Base-by-base conservation (phyloP, 1,284 basidiomycete species). In the Gymnopus androsaceus region DNA sequence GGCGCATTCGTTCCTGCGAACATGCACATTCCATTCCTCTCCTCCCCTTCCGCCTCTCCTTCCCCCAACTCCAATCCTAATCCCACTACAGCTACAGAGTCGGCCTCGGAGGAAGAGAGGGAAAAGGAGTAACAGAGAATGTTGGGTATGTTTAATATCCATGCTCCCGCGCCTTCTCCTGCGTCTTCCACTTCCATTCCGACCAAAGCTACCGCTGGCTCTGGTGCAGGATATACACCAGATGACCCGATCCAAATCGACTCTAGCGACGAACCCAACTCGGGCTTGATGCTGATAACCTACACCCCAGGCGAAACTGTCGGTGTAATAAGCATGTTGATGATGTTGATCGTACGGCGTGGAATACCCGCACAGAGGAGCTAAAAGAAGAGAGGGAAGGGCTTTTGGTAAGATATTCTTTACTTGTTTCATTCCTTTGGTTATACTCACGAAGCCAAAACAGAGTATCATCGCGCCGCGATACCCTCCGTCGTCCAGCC, bases 391-490 rank as follows among this genome's bases (percentile, higher is more conserved):
- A 37, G 27, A 33, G 33, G 42, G 8, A 46, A 23, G 21, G 50
- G 25, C 25, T 31, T 15, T 49, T 21, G 46, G 25, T 9, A n/a
- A 23, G n/a, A n/a, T n/a, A 14, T 8, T 9, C 33, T 40, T 19
- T 34, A 7, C 14, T n/a, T 8, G 1, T 33, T 30, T 27, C 12
- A 5, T 33, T 19, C 25, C 14, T n/a, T n/a, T n/a, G 17, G 3
- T 33, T 46, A 1, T 6, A 12, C 17, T 51, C 6, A 31, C 21
- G 7, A n/a, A n/a, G 6, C 12, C 45, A n/a, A 14, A 19, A 25
- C 17, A 56, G 55, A 51, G 49, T 52, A n/a, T 56, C 8, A 25
- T 44, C 17, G 33, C 42, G 5, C 55, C 49, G 21, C 49, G 49
- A 21, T 52, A 55, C 36, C 15, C 33, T 25, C 28, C 45, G 5